phyloP scores from a whole-genome alignment of 148 eudicot genomes.

The Talinum fruticosum region DNA sequence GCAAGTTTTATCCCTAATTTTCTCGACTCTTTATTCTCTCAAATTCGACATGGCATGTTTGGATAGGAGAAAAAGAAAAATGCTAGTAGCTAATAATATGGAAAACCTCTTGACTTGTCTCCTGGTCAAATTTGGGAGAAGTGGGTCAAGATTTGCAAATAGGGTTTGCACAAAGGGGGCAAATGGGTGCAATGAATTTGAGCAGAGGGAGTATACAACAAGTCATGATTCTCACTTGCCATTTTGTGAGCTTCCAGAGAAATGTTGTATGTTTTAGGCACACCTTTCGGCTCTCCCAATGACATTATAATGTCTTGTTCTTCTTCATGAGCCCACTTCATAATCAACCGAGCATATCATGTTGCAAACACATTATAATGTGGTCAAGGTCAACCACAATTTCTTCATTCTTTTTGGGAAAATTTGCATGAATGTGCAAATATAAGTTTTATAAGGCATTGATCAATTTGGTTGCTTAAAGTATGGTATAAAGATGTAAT shows the following conservation, averaged over 20 bases:
- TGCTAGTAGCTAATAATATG: no score
- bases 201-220: neutral
- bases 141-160: neutral
- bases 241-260: slow-evolving; percentile 14
- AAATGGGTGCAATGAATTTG: slow-evolving; percentile 23
- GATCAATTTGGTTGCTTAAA: no score
- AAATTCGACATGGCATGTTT: no score
- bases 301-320: neutral
- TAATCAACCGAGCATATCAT: neutral
- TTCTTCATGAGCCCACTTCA: neutral
- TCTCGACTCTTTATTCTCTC: no score
- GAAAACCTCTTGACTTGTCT: no score
- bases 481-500: no score
- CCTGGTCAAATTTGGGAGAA: neutral
- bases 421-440: no score
- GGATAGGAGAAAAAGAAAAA: no score
- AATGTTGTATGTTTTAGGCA: slow-evolving; percentile 13
- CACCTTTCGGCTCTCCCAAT: neutral
- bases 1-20: no score
- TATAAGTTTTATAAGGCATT: no score
- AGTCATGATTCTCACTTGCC: slow-evolving; percentile 17
- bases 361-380: neutral
- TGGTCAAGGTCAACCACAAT: neutral
- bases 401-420: neutral
- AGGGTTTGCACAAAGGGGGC: neutral